A percentile compares a stretch with the other conserved stretches of the same genome.
These are phyloP conservation scores for Epichloe sibirici DNA, from an alignment of 2,329 filamentous ascomycete genomes.

Conservation along the genomic window DNA sequence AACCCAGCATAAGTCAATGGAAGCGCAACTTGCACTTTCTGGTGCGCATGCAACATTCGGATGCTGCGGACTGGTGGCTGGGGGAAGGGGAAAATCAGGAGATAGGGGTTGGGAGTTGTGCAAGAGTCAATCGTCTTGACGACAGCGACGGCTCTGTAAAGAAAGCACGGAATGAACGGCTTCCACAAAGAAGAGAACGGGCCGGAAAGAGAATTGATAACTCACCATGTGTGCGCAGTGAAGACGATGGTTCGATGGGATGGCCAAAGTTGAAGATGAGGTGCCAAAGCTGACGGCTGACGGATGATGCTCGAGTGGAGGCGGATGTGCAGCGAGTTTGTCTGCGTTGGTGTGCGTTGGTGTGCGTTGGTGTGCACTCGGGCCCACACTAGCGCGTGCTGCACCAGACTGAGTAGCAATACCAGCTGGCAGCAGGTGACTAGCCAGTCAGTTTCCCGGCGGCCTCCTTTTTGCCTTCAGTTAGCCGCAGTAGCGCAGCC, in stretches of 20 bases:
- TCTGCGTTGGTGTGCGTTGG: neutral
- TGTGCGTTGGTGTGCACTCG: neutral
- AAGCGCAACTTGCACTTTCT: neutral
- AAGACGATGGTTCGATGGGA: neutral
- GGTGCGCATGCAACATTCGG: neutral
- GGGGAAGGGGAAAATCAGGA: neutral
- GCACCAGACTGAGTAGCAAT: too few species aligned
- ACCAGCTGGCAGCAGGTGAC: too few species aligned
- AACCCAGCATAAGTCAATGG: neutral
- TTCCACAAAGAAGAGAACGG: neutral
- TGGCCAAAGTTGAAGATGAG: neutral
- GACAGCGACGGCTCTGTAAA: neutral
- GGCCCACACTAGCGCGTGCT: neutral
- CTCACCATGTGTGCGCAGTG: slow-evolving; percentile 2
- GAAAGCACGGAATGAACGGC: neutral
- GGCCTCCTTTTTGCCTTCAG: too few species aligned
- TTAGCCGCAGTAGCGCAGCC: too few species aligned
- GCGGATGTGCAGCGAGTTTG: neutral
- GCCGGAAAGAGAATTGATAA: neutral
- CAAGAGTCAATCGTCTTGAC: neutral
- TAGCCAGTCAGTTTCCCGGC: too few species aligned
- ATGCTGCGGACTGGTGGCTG: neutral
- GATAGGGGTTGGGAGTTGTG: neutral
- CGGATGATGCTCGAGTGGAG: neutral
- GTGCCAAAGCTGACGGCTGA: neutral